These are phyloP conservation scores for Pyracantha coccinea DNA, from an alignment of 331 rosid genomes.

Conservation along the genomic window DNA sequence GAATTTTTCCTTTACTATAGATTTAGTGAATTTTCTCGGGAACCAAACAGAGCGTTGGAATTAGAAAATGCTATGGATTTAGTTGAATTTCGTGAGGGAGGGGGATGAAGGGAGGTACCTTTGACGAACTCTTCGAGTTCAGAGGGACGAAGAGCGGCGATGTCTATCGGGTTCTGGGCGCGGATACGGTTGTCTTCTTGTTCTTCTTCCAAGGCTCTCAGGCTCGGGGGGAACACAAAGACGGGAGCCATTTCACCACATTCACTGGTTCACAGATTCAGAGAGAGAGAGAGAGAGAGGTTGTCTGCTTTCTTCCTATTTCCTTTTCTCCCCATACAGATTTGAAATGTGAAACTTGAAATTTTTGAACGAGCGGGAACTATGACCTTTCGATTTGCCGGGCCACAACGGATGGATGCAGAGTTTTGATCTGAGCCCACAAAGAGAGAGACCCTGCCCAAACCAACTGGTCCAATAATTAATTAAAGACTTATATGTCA, in stretches of 20 bases:
- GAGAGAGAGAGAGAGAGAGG: neutral
- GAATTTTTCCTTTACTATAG: neutral
- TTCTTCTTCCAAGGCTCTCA: slow-evolving; percentile 59
- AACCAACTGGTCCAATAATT: too few relatives aligned
- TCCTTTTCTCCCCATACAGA: neutral
- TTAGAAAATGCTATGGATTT: neutral
- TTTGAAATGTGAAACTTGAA: neutral
- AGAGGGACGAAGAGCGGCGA: slow-evolving; percentile 48
- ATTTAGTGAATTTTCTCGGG: neutral
- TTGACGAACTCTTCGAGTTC: slow-evolving; percentile 87
- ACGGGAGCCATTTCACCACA: slow-evolving; percentile 50
- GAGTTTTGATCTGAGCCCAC: too few relatives aligned
- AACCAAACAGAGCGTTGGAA: neutral
- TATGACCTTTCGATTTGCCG: too few relatives aligned
- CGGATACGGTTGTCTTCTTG: slow-evolving; percentile 47
- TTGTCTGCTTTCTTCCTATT: neutral
- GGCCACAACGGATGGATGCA: too few relatives aligned
- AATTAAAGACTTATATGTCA: too few relatives aligned
- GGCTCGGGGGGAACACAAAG: slow-evolving; percentile 66
- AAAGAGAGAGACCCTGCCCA: too few relatives aligned
- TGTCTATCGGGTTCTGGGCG: slow-evolving; percentile 38
- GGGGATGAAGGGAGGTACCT: slow-evolving; percentile 33
- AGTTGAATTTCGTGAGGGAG: neutral
- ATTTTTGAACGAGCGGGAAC: neutral
- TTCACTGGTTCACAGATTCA: neutral